Conservation (phyloP, 805 yeast species). For the Barnettozyma populi region DNA sequence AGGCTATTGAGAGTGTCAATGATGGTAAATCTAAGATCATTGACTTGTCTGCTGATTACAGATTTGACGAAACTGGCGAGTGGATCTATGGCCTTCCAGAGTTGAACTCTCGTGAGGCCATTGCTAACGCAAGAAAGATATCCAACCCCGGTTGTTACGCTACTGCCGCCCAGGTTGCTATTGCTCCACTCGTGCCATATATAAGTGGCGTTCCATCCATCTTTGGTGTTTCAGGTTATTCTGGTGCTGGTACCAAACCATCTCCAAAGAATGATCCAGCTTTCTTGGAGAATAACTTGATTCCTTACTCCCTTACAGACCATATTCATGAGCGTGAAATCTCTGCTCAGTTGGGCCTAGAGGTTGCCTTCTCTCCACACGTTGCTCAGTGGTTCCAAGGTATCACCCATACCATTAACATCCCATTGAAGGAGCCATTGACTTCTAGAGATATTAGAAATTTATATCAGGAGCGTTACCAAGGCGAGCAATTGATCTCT, state of each 20-base stretch:
- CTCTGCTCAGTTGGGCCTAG: slow-evolving; percentile 67
- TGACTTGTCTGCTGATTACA: slow-evolving; percentile 92
- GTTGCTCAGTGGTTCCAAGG: slow-evolving; percentile 99
- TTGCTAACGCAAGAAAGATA: slow-evolving; percentile 71
- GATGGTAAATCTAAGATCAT: slow-evolving; percentile 71
- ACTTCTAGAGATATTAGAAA: slow-evolving; percentile 79
- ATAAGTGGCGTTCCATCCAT: slow-evolving; percentile 71
- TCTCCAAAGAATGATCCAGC: slow-evolving; percentile 88
- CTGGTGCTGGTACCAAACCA: slow-evolving; percentile 99
- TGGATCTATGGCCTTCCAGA: slow-evolving; percentile 98
- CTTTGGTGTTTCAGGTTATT: slow-evolving; percentile 96
- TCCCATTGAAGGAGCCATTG: slow-evolving; percentile 70
- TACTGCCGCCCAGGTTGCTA: slow-evolving; percentile 93
- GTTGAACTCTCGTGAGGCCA: slow-evolving; percentile 59
- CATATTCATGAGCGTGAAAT: slow-evolving; percentile 96
- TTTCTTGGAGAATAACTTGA: slow-evolving; percentile 71
- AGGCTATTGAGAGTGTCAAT: slow-evolving; percentile 65
- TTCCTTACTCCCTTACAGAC: slow-evolving; percentile 93
- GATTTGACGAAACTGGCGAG: slow-evolving; percentile 82
- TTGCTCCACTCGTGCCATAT: slow-evolving; percentile 75
- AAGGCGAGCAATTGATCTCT: slow-evolving; percentile 78
- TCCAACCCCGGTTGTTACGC: slow-evolving; percentile 99
- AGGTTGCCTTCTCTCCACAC: slow-evolving; percentile 91
- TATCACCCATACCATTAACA: slow-evolving; percentile 83
- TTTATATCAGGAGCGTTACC: slow-evolving; percentile 82